Evolutionary conservation across 768 basidiomycete genomes (phyloP).

Genomic region (Hypsizygus marmoreus): DNA sequence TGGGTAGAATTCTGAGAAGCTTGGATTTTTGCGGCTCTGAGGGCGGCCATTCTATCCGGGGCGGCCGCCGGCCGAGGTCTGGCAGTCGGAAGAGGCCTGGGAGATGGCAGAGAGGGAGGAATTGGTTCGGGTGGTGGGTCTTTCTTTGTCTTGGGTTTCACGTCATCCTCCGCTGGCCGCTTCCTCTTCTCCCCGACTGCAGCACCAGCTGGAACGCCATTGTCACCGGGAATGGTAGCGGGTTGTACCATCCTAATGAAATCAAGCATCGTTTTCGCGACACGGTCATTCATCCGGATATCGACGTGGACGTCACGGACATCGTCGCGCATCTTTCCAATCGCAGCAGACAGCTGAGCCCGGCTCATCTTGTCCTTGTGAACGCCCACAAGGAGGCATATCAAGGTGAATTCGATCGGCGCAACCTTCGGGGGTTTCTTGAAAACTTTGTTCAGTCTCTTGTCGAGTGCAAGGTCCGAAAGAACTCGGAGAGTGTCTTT

Average conservation of each 20-base stretch:
- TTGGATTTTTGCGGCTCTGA: slow-evolving; percentile 11
- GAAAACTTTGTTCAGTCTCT: slow-evolving; percentile 37
- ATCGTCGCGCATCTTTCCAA: slow-evolving; percentile 52
- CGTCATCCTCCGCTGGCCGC: not conserved
- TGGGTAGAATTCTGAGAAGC: too few species aligned
- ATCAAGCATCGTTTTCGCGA: slow-evolving; percentile 54
- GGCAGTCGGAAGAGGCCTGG: not conserved
- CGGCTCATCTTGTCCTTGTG: slow-evolving; percentile 41
- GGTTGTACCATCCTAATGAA: slow-evolving; percentile 42
- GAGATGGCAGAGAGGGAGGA: not conserved
- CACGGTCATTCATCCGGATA: slow-evolving; percentile 63
- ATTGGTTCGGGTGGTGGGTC: not conserved
- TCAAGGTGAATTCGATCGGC: slow-evolving; percentile 69
- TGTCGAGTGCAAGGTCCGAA: slow-evolving; percentile 41
- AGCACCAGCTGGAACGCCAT: not conserved
- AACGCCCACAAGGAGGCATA: slow-evolving; percentile 54
- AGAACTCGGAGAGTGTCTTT: slow-evolving; percentile 48
- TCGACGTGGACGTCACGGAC: slow-evolving; percentile 62
- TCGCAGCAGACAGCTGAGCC: slow-evolving; percentile 42
- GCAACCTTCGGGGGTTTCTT: slow-evolving; percentile 50
- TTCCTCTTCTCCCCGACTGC: not conserved
- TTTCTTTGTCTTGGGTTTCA: not conserved
- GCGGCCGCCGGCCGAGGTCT: not conserved
- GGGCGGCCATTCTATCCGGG: slow-evolving; percentile 12
- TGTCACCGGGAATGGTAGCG: not conserved